A percentile compares a stretch with the other conserved stretches of the same genome.
These are phyloP conservation scores for Solanum aculeatissimum DNA, from an alignment of 305 asterid species.

Conservation along the genomic window DNA sequence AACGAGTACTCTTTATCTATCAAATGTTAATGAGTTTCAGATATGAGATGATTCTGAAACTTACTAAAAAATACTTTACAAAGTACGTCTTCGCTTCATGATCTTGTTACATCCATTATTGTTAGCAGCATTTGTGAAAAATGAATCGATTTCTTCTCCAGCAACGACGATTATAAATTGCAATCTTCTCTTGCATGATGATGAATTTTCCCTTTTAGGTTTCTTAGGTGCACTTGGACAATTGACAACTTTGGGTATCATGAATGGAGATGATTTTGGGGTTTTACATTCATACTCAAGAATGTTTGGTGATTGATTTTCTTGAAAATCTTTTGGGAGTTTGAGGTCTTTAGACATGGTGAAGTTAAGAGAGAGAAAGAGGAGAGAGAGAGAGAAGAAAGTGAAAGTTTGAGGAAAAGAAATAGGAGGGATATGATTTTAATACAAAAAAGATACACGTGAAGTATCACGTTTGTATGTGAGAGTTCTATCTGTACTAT, in stretches of 20 bases:
- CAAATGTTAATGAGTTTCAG: neutral
- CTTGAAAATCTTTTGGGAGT: neutral
- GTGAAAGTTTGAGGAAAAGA: neutral
- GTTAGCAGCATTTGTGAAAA: constrained; percentile 24
- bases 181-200: constrained; percentile 39
- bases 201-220: constrained; percentile 17
- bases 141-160: constrained; percentile 39
- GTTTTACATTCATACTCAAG: constrained; percentile 25
- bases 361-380: neutral
- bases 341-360: neutral
- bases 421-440: neutral
- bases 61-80: neutral
- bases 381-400: neutral
- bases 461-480: neutral
- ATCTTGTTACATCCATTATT: constrained; percentile 4
- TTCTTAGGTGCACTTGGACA: constrained; percentile 78
- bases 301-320: neutral
- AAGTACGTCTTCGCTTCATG: constrained; percentile 16
- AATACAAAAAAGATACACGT: neutral
- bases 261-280: constrained; percentile 42
- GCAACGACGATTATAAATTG: constrained; percentile 30
- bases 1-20: neutral
- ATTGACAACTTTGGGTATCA: constrained; percentile 28
- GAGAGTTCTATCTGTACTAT: neutral
- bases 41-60: neutral